Evolutionary conservation across 208 protist species (phyloP), one percentile per base, ranked within the genome.

Genomic region (Trypanosoma platydactyli): DNA sequence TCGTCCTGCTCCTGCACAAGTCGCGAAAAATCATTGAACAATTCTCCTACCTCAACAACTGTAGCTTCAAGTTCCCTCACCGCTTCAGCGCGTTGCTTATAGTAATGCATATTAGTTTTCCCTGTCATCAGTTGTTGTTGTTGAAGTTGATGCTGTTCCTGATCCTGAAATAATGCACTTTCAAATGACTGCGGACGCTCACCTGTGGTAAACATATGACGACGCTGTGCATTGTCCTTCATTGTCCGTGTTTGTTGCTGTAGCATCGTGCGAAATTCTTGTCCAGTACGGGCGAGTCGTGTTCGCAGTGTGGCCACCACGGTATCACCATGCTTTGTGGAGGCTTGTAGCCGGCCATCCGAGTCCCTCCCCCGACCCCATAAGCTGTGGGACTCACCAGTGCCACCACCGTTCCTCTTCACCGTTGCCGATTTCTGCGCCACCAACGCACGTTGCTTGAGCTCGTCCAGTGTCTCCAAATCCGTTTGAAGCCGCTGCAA

Each of bases 1-100:
- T 98, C 91, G 18, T 95, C 90, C 67, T 98, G 95, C 64, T 97
- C 91, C 30, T 91, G 84, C n/a, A 97, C 91, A 40, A 98, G 77
- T 0, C 83, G 74, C 3, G 91, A 90, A 64, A 98, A 94, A 61
- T 98, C 92, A 59, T 92, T 92, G 73, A 98, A 97, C 27, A 97
- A 77, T 49, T 91, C 83, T 5, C 91, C 83, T 6, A 98, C 88
- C 64, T 98, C 91, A 53, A 84, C 79, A 51, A 97, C 92, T 0
- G 88, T 85, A 24, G 84, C 85, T 64, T 97, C 93, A 46, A 98
- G 89, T 49, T 92, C 81, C 41, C 82, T 61, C 50, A 97, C 91
- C 11, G 85, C 95, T 38, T 97, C 82, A 1, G 69, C 76, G 15
- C 95, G 85, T 61, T 90, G 82, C 42, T 81, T 78, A 58, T 91